These are phyloP conservation scores for Beauveria sp. DNA, from an alignment of 2,329 filamentous ascomycete species.

Conservation along the genomic window DNA sequence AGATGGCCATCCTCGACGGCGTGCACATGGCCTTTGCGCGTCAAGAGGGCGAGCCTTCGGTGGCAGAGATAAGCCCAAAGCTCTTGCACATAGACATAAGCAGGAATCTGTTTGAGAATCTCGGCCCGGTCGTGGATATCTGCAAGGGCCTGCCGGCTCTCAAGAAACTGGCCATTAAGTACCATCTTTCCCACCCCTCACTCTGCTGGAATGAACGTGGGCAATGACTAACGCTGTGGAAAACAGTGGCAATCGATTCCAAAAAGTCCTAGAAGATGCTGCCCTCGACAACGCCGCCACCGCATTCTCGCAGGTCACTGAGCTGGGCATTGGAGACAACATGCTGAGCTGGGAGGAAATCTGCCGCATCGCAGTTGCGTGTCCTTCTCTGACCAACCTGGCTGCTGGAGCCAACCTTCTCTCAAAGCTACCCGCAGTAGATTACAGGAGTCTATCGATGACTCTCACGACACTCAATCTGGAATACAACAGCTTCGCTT, in stretches of 20 bases:
- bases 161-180: conserved; percentile 64
- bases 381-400: conserved; percentile 43
- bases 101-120: conserved; percentile 67
- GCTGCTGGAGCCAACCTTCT: conserved; percentile 53
- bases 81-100: conserved; percentile 78
- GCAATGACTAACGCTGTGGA: conserved; percentile 13
- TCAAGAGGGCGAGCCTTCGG: conserved; percentile 26
- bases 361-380: conserved; percentile 43
- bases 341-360: conserved; percentile 60
- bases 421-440: conserved; percentile 36
- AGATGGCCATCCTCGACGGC: conserved; percentile 74
- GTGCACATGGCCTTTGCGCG: conserved; percentile 47
- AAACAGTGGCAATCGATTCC: conserved; percentile 66
- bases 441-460: conserved; percentile 33
- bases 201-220: neutral
- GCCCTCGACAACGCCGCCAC: conserved; percentile 24
- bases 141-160: conserved; percentile 63
- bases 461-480: conserved; percentile 58
- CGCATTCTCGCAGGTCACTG: conserved; percentile 43
- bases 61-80: conserved; percentile 50
- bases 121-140: conserved; percentile 61
- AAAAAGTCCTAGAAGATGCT: conserved; percentile 30
- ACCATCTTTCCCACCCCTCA: conserved; percentile 22
- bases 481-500: conserved; percentile 62
- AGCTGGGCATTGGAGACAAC: conserved; percentile 60